Conservation (phyloP, 2,329 filamentous ascomycete species). For the Fusarium vanettenii region DNA sequence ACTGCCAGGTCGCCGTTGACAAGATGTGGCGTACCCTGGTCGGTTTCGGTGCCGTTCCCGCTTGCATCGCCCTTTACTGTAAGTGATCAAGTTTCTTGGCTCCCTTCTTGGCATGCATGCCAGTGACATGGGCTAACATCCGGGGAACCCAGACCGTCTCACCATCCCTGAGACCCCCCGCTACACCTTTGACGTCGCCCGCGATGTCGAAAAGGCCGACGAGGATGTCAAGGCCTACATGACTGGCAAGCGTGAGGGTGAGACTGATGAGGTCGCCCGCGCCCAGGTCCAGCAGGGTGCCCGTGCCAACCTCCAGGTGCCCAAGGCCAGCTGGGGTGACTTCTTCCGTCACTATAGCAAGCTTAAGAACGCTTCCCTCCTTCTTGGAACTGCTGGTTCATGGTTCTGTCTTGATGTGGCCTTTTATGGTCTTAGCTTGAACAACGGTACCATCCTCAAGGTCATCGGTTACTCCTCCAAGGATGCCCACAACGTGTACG, state of each 20-base stretch:
- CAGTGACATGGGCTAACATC: conserved; percentile 1
- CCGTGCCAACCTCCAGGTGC: conserved; percentile 67
- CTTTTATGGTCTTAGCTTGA: conserved; percentile 78
- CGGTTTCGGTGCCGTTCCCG: conserved; percentile 83
- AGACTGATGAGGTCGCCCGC: conserved; percentile 75
- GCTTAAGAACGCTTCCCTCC: conserved; percentile 77
- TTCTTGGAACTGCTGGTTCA: conserved; percentile 83
- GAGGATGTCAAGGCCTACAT: conserved; percentile 83
- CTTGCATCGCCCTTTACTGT: conserved; percentile 83
- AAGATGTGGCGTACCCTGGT: conserved; percentile 90
- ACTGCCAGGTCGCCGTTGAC: conserved; percentile 67
- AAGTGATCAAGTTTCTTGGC: conserved; percentile 21
- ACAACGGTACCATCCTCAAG: conserved; percentile 78
- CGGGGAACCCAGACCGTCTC: conserved; percentile 61
- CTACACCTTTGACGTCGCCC: conserved; percentile 85
- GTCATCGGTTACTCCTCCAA: conserved; percentile 75
- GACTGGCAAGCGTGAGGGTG: conserved; percentile 69
- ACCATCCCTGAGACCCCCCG: conserved; percentile 90
- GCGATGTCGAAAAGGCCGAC: conserved; percentile 78
- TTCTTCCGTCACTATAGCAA: conserved; percentile 77
- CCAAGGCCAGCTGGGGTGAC: conserved; percentile 78
- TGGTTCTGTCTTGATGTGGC: conserved; percentile 80
- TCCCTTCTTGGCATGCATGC: neutral
- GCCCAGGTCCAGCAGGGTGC: conserved; percentile 66
- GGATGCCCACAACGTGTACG: conserved; percentile 67